Evolutionary conservation across 2,329 filamentous ascomycete genomes (phyloP).

Genomic region (Cladosporium cucumerinum): DNA sequence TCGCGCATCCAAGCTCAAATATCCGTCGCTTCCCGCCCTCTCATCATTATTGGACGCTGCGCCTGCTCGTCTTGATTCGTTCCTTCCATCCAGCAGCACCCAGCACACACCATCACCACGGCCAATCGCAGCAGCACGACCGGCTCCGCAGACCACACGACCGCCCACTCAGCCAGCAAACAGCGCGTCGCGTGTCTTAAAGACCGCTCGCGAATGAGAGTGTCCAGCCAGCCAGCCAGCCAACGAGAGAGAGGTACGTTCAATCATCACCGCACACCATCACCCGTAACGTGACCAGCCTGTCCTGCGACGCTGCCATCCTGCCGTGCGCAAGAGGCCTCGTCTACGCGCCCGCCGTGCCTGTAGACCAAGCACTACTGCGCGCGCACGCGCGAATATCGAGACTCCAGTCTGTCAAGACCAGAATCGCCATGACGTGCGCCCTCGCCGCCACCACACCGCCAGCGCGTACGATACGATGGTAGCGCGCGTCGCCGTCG

Average conservation of each 20-base stretch:
- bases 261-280: conserved; percentile 5
- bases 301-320: conserved; percentile 9
- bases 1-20: not conserved
- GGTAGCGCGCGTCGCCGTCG: conserved; percentile 3
- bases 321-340: conserved; percentile 2
- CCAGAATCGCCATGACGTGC: conserved; percentile 7
- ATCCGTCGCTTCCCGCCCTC: not conserved
- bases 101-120: not conserved
- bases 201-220: not conserved
- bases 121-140: conserved; percentile 13
- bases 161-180: not conserved
- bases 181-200: conserved; percentile 17
- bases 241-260: conserved; percentile 1
- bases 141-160: not conserved
- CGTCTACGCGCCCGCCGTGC: not conserved
- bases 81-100: not conserved
- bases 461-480: conserved; percentile 2
- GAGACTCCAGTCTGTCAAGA: not conserved
- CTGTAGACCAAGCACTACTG: not conserved
- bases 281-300: conserved; percentile 13
- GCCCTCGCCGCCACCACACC: conserved; percentile 3
- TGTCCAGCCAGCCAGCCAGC: not conserved
- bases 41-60: conserved; percentile 12
- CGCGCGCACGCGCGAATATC: not conserved
- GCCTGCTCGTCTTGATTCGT: conserved; percentile 5